phyloP scores from a whole-genome alignment of 805 yeast species.

The Candida silvicultrix region DNA sequence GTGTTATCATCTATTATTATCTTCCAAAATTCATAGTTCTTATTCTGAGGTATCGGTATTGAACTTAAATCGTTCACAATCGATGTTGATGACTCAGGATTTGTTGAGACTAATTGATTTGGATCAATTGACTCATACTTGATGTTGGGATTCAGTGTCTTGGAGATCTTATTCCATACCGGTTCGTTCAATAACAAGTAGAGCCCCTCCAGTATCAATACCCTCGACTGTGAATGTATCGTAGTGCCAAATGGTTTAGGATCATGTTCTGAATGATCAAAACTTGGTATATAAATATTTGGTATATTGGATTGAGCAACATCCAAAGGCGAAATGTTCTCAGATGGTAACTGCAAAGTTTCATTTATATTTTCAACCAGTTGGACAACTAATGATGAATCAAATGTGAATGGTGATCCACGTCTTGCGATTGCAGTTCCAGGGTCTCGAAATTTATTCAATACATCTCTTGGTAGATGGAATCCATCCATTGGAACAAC shows the following conservation, averaged over 20 bases:
- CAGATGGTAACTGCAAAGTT: slow-evolving; percentile 8
- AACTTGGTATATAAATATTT: slow-evolving; percentile 53
- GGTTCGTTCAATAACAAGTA: slow-evolving; percentile 55
- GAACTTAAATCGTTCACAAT: neutral
- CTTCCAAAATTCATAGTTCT: slow-evolving; percentile 42
- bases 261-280: slow-evolving; percentile 70
- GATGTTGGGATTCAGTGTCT: slow-evolving; percentile 23
- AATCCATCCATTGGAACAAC: slow-evolving; percentile 73
- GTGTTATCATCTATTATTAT: slow-evolving; percentile 38
- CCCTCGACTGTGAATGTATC: slow-evolving; percentile 39
- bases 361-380: slow-evolving; percentile 8
- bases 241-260: slow-evolving; percentile 52
- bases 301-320: slow-evolving; percentile 21
- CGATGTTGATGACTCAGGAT: slow-evolving; percentile 6
- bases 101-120: neutral
- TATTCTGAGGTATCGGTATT: slow-evolving; percentile 14
- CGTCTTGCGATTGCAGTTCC: slow-evolving; percentile 54
- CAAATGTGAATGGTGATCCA: slow-evolving; percentile 87
- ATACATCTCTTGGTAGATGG: slow-evolving; percentile 47
- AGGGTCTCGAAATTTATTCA: slow-evolving; percentile 48
- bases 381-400: slow-evolving; percentile 26
- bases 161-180: slow-evolving; percentile 50
- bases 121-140: neutral
- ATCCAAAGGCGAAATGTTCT: slow-evolving; percentile 6
- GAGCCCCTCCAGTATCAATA: slow-evolving; percentile 71